These are phyloP conservation scores for Sugiyamaella sp. DNA, from an alignment of 1,139 yeast species.

Conservation along the genomic window DNA sequence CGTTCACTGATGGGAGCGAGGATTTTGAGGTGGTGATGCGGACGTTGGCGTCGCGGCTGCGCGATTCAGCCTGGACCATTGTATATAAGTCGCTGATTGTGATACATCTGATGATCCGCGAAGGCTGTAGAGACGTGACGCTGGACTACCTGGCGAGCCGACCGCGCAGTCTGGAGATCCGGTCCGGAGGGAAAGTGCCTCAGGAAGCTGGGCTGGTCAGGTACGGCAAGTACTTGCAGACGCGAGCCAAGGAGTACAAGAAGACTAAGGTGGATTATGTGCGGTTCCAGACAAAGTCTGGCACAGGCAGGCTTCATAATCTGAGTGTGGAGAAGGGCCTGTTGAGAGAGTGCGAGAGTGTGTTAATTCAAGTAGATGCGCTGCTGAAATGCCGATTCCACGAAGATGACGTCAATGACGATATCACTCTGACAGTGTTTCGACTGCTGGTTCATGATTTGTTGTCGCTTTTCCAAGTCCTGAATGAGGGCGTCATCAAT, in stretches of 20 bases:
- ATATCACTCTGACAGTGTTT: slow-evolving; percentile 80
- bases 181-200: slow-evolving; percentile 43
- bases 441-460: slow-evolving; percentile 85
- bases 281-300: slow-evolving; percentile 51
- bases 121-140: slow-evolving; percentile 77
- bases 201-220: slow-evolving; percentile 67
- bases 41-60: slow-evolving; percentile 60
- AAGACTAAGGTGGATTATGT: slow-evolving; percentile 75
- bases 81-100: slow-evolving; percentile 85
- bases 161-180: slow-evolving; percentile 60
- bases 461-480: slow-evolving; percentile 77
- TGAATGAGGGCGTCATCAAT: slow-evolving; percentile 94
- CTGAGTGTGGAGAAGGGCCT: slow-evolving; percentile 78
- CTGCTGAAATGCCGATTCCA: slow-evolving; percentile 72
- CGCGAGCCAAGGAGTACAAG: slow-evolving; percentile 70
- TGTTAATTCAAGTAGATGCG: slow-evolving; percentile 77
- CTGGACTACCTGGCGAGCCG: slow-evolving; percentile 64
- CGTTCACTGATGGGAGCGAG: slow-evolving; percentile 53
- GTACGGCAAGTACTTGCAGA: slow-evolving; percentile 71
- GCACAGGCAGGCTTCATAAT: slow-evolving; percentile 60
- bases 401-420: slow-evolving; percentile 75
- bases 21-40: slow-evolving; percentile 72
- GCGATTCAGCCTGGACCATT: slow-evolving; percentile 81
- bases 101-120: slow-evolving; percentile 87
- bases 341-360: slow-evolving; percentile 81